phyloP scores from a whole-genome alignment of 179 eudicot species.

The Beta corolliflora region DNA sequence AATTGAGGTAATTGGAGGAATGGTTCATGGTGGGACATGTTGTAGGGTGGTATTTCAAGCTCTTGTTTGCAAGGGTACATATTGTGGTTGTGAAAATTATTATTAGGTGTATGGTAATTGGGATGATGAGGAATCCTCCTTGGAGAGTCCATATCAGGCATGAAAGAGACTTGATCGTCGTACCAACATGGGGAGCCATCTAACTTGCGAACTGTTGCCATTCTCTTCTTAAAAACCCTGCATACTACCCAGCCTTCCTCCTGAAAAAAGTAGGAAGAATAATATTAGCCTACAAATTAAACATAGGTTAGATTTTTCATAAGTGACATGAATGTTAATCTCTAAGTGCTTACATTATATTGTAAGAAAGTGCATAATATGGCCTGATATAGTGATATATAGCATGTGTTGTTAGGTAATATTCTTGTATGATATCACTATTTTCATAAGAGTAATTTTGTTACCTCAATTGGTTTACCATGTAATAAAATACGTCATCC shows the following conservation, averaged over 20 bases:
- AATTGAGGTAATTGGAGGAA: constrained; percentile 68
- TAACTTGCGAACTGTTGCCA: constrained; percentile 49
- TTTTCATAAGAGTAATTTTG: too few species aligned
- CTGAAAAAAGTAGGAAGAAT: constrained; percentile 33
- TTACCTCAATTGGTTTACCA: too few species aligned
- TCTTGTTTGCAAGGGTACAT: constrained; percentile 63
- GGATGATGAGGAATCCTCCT: constrained; percentile 40
- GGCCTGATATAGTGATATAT: too few species aligned
- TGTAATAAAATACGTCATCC: too few species aligned
- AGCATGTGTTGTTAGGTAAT: too few species aligned
- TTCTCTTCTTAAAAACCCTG: constrained; percentile 77
- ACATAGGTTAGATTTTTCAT: too few species aligned
- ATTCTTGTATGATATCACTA: too few species aligned
- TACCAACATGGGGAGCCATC: constrained; percentile 70
- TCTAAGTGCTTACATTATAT: too few species aligned
- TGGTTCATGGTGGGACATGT: constrained; percentile 48
- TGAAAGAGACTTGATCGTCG: constrained; percentile 71
- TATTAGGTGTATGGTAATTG: constrained; percentile 28
- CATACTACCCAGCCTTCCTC: constrained; percentile 99
- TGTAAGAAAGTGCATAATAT: too few species aligned
- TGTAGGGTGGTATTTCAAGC: constrained; percentile 49
- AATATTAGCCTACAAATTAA: neutral
- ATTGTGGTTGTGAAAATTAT: constrained; percentile 34
- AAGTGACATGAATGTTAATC: too few species aligned
- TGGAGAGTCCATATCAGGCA: constrained; percentile 67